These are phyloP conservation scores for Sporothrix phasma DNA, from an alignment of 2,329 filamentous ascomycete species.

Conservation along the genomic window DNA sequence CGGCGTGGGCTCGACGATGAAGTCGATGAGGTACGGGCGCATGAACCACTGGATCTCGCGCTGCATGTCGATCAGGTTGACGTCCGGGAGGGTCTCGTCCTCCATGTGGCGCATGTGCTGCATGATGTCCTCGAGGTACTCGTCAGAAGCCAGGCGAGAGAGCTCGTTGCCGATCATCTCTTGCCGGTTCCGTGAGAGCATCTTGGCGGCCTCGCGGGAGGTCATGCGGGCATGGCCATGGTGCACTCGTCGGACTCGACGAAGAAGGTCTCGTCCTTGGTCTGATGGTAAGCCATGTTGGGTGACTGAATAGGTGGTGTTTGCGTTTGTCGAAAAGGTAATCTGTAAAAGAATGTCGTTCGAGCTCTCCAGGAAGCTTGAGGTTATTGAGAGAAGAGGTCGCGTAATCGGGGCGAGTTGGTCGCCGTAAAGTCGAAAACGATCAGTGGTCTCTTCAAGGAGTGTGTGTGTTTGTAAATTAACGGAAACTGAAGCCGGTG, in stretches of 20 bases:
- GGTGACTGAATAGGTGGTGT: conserved; percentile 10
- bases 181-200: conserved; percentile 72
- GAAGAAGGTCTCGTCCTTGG: conserved; percentile 40
- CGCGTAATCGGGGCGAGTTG: conserved; percentile 12
- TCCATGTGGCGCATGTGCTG: conserved; percentile 95
- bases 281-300: conserved; percentile 26
- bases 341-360: not conserved
- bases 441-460: conserved; percentile 23
- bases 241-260: conserved; percentile 45
- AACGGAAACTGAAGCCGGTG: conserved; percentile 15
- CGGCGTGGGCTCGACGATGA: conserved; percentile 91
- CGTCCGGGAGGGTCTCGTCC: conserved; percentile 85
- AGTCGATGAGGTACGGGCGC: conserved; percentile 95
- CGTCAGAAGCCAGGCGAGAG: conserved; percentile 72
- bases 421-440: conserved; percentile 6
- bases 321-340: not conserved
- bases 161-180: conserved; percentile 83
- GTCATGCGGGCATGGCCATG: conserved; percentile 47
- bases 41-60: conserved; percentile 99
- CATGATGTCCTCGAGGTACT: conserved; percentile 91
- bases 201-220: conserved; percentile 64
- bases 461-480: conserved; percentile 20
- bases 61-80: conserved; percentile 97
- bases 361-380: conserved; percentile 17
- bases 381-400: not conserved